phyloP scores from a whole-genome alignment of 2,329 filamentous ascomycete genomes.

The Rhynchosporium agropyri region DNA sequence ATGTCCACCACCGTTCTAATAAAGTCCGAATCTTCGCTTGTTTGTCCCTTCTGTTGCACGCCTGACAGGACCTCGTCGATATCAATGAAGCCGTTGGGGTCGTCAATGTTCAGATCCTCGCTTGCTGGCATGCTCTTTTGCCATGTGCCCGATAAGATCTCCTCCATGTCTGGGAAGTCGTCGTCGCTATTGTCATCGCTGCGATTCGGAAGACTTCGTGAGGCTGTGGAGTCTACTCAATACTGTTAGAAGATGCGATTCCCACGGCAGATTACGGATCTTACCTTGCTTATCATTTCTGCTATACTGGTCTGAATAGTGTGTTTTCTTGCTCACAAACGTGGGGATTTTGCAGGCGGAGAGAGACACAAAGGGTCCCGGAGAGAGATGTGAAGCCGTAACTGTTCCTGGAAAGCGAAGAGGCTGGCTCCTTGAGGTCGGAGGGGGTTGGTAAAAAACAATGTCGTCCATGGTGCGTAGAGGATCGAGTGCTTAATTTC shows the following conservation, averaged over 20 bases:
- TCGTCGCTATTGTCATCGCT: conserved; percentile 20
- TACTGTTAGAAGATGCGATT: conserved; percentile 23
- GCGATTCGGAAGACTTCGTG: conserved; percentile 24
- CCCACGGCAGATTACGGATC: conserved; percentile 19
- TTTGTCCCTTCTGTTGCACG: conserved; percentile 25
- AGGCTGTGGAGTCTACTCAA: conserved; percentile 24
- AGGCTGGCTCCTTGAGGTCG: conserved; percentile 17
- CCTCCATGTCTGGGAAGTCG: conserved; percentile 21
- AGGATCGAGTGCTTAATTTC: conserved; percentile 19
- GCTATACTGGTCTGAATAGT: conserved; percentile 17
- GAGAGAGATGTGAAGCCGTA: conserved; percentile 12
- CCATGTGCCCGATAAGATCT: conserved; percentile 24
- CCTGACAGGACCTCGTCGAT: conserved; percentile 26
- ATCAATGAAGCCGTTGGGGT: conserved; percentile 24
- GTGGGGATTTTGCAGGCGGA: conserved; percentile 16
- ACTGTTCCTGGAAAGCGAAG: conserved; percentile 20
- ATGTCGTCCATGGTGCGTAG: conserved; percentile 16
- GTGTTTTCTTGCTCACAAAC: conserved; percentile 19
- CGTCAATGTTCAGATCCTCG: conserved; percentile 16
- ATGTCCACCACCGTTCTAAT: conserved; percentile 17
- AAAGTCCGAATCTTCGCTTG: conserved; percentile 22
- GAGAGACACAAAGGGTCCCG: conserved; percentile 19
- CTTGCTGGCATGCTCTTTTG: conserved; percentile 19
- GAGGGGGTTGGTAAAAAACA: conserved; percentile 22
- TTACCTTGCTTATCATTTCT: conserved; percentile 28